Evolutionary conservation across 306 rosid species (phyloP), one percentile per base, ranked within the genome.

Genomic region (Acacia crassicarpa): DNA sequence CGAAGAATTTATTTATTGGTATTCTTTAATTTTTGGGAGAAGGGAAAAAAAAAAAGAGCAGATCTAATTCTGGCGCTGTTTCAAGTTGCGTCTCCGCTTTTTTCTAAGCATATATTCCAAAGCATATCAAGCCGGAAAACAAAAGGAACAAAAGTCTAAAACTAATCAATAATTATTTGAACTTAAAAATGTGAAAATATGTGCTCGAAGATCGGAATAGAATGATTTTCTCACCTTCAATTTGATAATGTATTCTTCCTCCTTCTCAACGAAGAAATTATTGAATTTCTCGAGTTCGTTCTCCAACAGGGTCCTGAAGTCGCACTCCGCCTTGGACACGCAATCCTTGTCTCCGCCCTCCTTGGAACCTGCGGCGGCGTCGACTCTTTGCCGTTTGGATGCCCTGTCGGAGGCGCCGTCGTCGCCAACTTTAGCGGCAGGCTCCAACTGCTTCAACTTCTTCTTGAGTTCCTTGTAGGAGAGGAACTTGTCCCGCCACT

Each of bases 391-490:
- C 7, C 97, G 93, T 82, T 96, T 96, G 67, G 32, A 19, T 1
- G 94, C 93, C 45, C 91, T 81, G 17, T 85, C 86, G 3, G 65
- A 77, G 5, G 13, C 81, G 15, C 32, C 74, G 19, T 44, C 72
- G 32, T 35, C 35, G 16, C n/a, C 58, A 23, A 20, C 7, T 5
- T 23, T 9, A 23, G 14, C 56, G 1, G 91, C 67, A 11, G 92
- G 99, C 72, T 92, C 94, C 8, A 96, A 78, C 40, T 79, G 93
- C 88, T 96, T 96, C 81, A 96, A 79, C 82, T 85, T 87, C 92
- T 91, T 93, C 94, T 96, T 96, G 75, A 96, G 88, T 23, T 96
- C 98, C 87, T 96, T 96, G 84, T 96, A 96, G 66, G 97, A 92
- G 59, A 96, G 84, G 83, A 96, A 96, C 86, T 96, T 85, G 87